These are phyloP conservation scores for Leptographium flavum DNA, from an alignment of 2,329 filamentous ascomycete species.

Conservation along the genomic window DNA sequence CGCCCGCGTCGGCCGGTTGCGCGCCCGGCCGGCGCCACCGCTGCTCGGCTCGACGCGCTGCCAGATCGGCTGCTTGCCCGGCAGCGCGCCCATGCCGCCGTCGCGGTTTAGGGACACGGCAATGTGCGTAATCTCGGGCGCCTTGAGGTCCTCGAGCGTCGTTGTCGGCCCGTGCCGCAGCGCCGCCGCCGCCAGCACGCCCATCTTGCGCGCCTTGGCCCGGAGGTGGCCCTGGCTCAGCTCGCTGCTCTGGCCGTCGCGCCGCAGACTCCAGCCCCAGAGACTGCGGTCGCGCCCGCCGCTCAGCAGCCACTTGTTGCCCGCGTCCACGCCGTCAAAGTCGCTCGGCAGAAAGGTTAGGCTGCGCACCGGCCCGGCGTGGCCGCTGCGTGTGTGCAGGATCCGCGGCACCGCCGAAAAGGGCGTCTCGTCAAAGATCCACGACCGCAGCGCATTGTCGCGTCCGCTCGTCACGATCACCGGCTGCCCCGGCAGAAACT, in stretches of 20 bases:
- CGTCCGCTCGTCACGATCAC: conserved; percentile 80
- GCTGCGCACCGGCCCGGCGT: conserved; percentile 71
- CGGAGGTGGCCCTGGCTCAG: conserved; percentile 81
- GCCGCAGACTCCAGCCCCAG: conserved; percentile 91
- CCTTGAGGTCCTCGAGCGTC: conserved; percentile 64
- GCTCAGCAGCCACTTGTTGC: conserved; percentile 88
- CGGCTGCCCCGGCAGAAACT: conserved; percentile 81
- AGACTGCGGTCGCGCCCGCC: conserved; percentile 80
- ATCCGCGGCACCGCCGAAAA: conserved; percentile 78
- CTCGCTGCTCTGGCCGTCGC: conserved; percentile 87
- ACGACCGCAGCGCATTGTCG: conserved; percentile 88
- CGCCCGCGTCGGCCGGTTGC: conserved; percentile 40
- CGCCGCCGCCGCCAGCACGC: conserved; percentile 47
- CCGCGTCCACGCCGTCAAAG: conserved; percentile 76
- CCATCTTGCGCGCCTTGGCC: conserved; percentile 78
- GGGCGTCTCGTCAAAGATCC: conserved; percentile 89
- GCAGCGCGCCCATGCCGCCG: conserved; percentile 77
- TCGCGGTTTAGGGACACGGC: conserved; percentile 88
- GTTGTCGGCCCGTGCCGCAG: conserved; percentile 46
- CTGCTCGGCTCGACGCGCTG: conserved; percentile 40
- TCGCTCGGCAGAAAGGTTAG: conserved; percentile 76
- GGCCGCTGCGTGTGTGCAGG: conserved; percentile 74
- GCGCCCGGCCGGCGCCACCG: conserved; percentile 31
- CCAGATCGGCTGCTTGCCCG: conserved; percentile 70
- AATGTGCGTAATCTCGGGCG: conserved; percentile 81